A percentile compares a stretch with the other conserved stretches of the same genome.
phyloP scores from a whole-genome alignment of 257 asterid species.

The Perilla frutescens region DNA sequence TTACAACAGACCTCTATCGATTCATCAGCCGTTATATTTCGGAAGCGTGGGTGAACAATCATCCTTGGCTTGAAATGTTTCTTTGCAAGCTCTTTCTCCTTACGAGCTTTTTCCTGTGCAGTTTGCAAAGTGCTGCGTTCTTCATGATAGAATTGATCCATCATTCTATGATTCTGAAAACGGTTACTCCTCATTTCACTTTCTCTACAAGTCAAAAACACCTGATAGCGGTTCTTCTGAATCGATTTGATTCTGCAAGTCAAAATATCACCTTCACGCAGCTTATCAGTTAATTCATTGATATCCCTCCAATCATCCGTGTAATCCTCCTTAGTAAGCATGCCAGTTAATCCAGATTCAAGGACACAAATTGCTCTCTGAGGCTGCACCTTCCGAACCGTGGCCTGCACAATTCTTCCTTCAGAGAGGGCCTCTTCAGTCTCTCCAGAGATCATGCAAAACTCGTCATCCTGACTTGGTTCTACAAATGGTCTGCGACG shows the following conservation, averaged over 20 bases:
- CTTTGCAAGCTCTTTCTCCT: constrained; percentile 82
- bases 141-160: constrained; percentile 86
- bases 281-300: constrained; percentile 73
- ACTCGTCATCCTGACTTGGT: constrained; percentile 88
- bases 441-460: constrained; percentile 92
- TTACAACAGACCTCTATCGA: constrained; percentile 66
- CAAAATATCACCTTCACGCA: constrained; percentile 81
- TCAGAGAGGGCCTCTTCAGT: constrained; percentile 81
- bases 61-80: constrained; percentile 89
- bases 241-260: constrained; percentile 83
- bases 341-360: constrained; percentile 91
- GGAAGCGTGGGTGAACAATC: constrained; percentile 93
- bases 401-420: constrained; percentile 92
- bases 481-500: constrained; percentile 73
- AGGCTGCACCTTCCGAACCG: constrained; percentile 85
- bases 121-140: constrained; percentile 56
- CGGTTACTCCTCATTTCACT: constrained; percentile 80
- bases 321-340: constrained; percentile 79
- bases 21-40: constrained; percentile 86
- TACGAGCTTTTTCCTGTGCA: constrained; percentile 77
- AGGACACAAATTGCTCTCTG: constrained; percentile 76
- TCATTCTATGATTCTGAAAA: constrained; percentile 45
- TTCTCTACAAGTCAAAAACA: constrained; percentile 72
- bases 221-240: constrained; percentile 87
- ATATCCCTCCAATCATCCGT: constrained; percentile 73